Evolutionary conservation across 495 filamentous ascomycete species (phyloP), one percentile per base, ranked within the genome.

Genomic region (Sordaria brevicollis): DNA sequence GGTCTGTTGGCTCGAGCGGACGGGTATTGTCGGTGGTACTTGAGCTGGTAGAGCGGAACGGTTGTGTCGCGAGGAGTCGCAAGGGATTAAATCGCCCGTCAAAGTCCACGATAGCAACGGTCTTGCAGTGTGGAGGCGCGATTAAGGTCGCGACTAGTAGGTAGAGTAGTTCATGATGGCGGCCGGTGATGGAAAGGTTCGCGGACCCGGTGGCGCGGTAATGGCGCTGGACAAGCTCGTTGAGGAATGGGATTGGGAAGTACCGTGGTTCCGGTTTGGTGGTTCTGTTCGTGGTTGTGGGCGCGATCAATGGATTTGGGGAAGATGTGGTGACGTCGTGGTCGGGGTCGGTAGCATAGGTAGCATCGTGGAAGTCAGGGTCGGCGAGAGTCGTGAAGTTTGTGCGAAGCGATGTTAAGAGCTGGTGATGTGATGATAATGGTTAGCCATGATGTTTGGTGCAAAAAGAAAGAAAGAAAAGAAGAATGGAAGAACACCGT

Each of bases 61-160:
- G 49, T 15, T 0, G 1, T 6, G 74, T 68, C 5, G 72, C 39
- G 2, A 79, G 70, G 5, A 95, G 82, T 11, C 88, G 84, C 15
- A 84, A 76, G 11, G 88, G 81, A 35, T 89, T 86, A 71, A 96
- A 93, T 0, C 85, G 85, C 43, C 84, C 83, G 54, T 92, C 89
- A 0, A 89, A 82, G 73, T 97, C 93, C 31, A 97, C 74, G 35
- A 93, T 80, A 4, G 90, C 83, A 3, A 94, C 84, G 2, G 91
- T 84, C 19, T 86, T 85, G 31, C 79, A 76, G 35, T 85, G 83
- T 3, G 77, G 76, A 2, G 79, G 43, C 2, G 90, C 85, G 9
- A 95, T 80, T 13, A 91, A 79, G 0, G 87, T 84, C 3, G 84
- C 79, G 10, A 89, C 80, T 5, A 90, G 79, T 7, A 91, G 74